These are phyloP conservation scores for Syncephalis plumigaleata DNA, from an alignment of 371 early-diverging fungal genomes.

Conservation along the genomic window DNA sequence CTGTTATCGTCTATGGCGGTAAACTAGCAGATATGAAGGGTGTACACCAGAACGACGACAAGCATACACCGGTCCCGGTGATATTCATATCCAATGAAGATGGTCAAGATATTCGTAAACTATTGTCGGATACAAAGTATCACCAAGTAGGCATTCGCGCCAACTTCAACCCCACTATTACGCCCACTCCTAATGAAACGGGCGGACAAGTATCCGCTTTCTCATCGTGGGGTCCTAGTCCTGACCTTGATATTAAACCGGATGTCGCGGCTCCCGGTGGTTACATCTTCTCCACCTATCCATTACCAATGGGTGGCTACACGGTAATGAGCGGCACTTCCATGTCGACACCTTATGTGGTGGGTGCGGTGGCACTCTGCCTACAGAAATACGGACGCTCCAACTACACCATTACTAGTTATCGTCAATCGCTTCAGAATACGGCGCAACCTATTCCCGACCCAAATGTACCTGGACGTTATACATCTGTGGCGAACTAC, in stretches of 20 bases:
- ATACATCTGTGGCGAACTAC: too few species aligned
- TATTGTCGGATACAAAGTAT: too few species aligned
- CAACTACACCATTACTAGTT: background rate
- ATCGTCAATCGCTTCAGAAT: background rate
- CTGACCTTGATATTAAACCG: conserved; percentile 39
- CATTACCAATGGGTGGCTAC: conserved; percentile 25
- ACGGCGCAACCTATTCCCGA: too few species aligned
- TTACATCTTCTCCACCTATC: conserved; percentile 47
- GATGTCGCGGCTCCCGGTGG: conserved; percentile 54
- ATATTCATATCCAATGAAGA: conserved; percentile 8
- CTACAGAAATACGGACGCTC: background rate
- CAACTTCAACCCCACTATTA: conserved; percentile 1
- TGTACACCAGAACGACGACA: too few species aligned
- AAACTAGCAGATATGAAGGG: too few species aligned
- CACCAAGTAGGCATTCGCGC: conserved; percentile 5
- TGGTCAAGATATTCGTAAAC: background rate
- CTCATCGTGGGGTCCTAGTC: conserved; percentile 47
- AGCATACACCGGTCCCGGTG: conserved; percentile 17
- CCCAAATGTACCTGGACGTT: too few species aligned
- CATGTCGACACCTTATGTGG: conserved; percentile 32
- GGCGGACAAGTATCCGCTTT: conserved; percentile 26
- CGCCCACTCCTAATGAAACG: conserved; percentile 4
- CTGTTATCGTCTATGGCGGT: too few species aligned
- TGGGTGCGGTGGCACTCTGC: conserved; percentile 32
- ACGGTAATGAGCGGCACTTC: conserved; percentile 28